phyloP scores from a whole-genome alignment of 768 basidiomycete species.

The Pisolithus marmoratus region DNA sequence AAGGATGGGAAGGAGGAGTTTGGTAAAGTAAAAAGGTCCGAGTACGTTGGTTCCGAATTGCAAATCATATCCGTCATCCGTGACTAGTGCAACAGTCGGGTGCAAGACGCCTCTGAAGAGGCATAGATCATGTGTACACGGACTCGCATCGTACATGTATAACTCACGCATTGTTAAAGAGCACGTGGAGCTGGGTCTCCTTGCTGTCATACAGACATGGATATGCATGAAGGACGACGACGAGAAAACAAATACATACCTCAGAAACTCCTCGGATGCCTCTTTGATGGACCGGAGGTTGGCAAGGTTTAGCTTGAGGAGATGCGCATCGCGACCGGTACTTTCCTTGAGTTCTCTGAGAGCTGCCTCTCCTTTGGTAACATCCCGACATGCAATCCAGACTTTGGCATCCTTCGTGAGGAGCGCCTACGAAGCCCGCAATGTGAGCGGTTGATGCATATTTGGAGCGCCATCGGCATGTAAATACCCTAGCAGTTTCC shows the following conservation, averaged over 20 bases:
- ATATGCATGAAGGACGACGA: background rate
- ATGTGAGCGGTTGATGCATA: no score
- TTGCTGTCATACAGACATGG: slow-evolving; percentile 12
- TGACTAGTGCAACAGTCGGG: slow-evolving; percentile 15
- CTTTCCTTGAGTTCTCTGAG: slow-evolving; percentile 35
- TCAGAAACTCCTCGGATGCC: slow-evolving; percentile 25
- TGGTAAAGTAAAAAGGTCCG: slow-evolving; percentile 29
- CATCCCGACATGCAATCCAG: slow-evolving; percentile 42
- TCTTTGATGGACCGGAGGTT: slow-evolving; percentile 26
- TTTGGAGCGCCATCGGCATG: no score
- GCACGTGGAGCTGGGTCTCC: slow-evolving; percentile 21
- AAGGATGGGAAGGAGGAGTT: slow-evolving; percentile 20
- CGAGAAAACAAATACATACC: slow-evolving; percentile 7
- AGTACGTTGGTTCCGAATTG: slow-evolving; percentile 31
- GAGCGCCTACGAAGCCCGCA: slow-evolving; percentile 25
- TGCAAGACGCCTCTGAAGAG: slow-evolving; percentile 19
- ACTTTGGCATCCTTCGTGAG: slow-evolving; percentile 43
- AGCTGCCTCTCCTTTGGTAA: slow-evolving; percentile 33
- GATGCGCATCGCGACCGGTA: slow-evolving; percentile 25
- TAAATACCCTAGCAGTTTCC: no score
- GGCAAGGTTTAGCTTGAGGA: slow-evolving; percentile 29
- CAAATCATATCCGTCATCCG: slow-evolving; percentile 27
- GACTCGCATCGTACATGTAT: background rate
- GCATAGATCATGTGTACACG: background rate
- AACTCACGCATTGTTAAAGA: slow-evolving; percentile 30